phyloP scores from a whole-genome alignment of 148 eudicot species.

The Persicaria tinctoria region DNA sequence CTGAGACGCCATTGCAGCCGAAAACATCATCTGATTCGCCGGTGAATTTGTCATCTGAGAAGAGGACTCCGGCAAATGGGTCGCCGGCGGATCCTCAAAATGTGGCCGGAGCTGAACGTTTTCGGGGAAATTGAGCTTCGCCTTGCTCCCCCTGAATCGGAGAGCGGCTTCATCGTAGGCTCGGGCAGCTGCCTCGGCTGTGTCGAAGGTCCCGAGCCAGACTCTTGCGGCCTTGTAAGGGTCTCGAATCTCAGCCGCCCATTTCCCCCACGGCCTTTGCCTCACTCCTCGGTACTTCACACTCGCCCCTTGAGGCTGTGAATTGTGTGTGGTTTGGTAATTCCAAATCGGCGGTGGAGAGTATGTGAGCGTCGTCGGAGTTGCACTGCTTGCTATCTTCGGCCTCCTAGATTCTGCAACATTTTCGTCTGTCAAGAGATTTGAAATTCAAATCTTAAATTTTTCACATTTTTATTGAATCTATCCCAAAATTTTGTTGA shows the following conservation, averaged over 20 bases:
- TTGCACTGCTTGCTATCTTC: neutral
- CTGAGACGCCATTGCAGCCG: neutral
- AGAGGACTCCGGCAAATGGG: neutral
- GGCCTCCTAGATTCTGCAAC: neutral
- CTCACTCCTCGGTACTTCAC: constrained; percentile 75
- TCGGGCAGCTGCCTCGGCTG: constrained; percentile 71
- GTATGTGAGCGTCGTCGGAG: neutral
- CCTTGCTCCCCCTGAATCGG: constrained; percentile 60
- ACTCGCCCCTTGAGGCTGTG: constrained; percentile 14
- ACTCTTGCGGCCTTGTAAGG: constrained; percentile 72
- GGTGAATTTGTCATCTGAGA: neutral
- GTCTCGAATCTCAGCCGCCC: constrained; percentile 85
- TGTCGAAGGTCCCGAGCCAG: constrained; percentile 76
- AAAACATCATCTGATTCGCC: neutral
- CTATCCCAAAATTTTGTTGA: no score
- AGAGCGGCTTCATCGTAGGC: constrained; percentile 79
- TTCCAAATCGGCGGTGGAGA: neutral
- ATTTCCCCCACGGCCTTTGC: constrained; percentile 85
- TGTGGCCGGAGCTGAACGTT: constrained; percentile 26
- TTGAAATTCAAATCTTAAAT: no score
- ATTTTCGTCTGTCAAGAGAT: no score
- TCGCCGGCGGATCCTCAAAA: neutral
- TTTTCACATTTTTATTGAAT: no score
- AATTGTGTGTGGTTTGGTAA: neutral
- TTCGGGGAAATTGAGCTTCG: constrained; percentile 80